phyloP scores from a whole-genome alignment of 352 stramenopile genomes.

The Phytophthora sansomeana region DNA sequence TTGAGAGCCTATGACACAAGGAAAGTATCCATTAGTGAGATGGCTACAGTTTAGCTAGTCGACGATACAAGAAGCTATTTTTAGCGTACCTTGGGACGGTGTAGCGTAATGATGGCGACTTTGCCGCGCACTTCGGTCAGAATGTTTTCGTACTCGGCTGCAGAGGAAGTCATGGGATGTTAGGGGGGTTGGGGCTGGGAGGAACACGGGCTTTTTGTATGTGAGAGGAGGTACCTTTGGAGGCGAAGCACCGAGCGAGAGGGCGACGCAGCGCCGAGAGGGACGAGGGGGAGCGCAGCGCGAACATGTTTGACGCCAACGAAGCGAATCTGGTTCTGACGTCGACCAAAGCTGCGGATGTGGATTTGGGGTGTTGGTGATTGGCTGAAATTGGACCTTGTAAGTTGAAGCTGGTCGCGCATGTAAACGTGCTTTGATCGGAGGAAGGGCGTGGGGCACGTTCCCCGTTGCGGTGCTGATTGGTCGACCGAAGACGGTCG shows the following conservation, averaged over 20 bases:
- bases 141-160: constrained; percentile 90
- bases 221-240: constrained; percentile 50
- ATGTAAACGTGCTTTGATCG: not conserved
- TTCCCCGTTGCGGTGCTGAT: not conserved
- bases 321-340: constrained; percentile 24
- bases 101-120: constrained; percentile 95
- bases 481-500: not conserved
- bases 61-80: not conserved
- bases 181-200: constrained; percentile 1
- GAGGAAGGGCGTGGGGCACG: not conserved
- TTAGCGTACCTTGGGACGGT: constrained; percentile 92
- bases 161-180: constrained; percentile 6
- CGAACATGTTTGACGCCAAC: constrained; percentile 48
- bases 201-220: not conserved
- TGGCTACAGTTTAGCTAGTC: constrained; percentile 1
- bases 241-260: constrained; percentile 57
- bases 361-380: not conserved
- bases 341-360: not conserved
- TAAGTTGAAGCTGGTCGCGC: constrained; percentile 17
- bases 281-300: constrained; percentile 44
- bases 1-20: constrained; percentile 90
- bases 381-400: constrained; percentile 15
- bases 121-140: constrained; percentile 86
- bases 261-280: constrained; percentile 27
- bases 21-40: not conserved